These are phyloP conservation scores for Aspergillus jensenii DNA, from an alignment of 2,329 filamentous ascomycete species.

Conservation along the genomic window DNA sequence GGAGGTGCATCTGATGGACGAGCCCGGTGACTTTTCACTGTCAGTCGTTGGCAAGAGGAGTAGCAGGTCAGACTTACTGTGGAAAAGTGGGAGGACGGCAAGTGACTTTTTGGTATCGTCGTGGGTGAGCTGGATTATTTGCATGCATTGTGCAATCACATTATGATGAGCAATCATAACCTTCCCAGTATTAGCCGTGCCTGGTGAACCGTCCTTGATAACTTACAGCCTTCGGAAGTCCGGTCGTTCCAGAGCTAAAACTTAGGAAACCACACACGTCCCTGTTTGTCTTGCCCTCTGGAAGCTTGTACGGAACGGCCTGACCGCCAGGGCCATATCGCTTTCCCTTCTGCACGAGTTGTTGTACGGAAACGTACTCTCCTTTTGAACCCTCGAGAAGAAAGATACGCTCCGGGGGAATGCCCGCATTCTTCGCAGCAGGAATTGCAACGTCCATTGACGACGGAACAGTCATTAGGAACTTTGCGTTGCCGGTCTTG, in stretches of 20 bases:
- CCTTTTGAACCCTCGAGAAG: slow-evolving; percentile 55
- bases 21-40: slow-evolving; percentile 54
- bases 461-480: slow-evolving; percentile 57
- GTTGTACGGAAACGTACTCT: slow-evolving; percentile 47
- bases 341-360: slow-evolving; percentile 34
- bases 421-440: slow-evolving; percentile 55
- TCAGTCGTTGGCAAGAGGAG: background rate
- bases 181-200: slow-evolving; percentile 11
- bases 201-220: too few species aligned
- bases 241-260: slow-evolving; percentile 52
- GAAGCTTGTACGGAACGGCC: slow-evolving; percentile 50
- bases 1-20: slow-evolving; percentile 63
- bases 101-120: slow-evolving; percentile 52
- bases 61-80: slow-evolving; percentile 37
- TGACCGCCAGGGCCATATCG: slow-evolving; percentile 44
- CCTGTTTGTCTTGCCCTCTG: slow-evolving; percentile 54
- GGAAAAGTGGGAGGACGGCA: slow-evolving; percentile 61
- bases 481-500: slow-evolving; percentile 56
- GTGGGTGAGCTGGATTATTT: slow-evolving; percentile 55
- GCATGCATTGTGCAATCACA: slow-evolving; percentile 61
- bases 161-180: slow-evolving; percentile 57
- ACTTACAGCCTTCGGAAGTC: slow-evolving; percentile 47
- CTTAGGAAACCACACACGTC: slow-evolving; percentile 56
- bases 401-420: slow-evolving; percentile 54
- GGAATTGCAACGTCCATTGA: slow-evolving; percentile 56